Conservation (phyloP, 345 rosid genomes). For the Rhodamnia rubescens region DNA sequence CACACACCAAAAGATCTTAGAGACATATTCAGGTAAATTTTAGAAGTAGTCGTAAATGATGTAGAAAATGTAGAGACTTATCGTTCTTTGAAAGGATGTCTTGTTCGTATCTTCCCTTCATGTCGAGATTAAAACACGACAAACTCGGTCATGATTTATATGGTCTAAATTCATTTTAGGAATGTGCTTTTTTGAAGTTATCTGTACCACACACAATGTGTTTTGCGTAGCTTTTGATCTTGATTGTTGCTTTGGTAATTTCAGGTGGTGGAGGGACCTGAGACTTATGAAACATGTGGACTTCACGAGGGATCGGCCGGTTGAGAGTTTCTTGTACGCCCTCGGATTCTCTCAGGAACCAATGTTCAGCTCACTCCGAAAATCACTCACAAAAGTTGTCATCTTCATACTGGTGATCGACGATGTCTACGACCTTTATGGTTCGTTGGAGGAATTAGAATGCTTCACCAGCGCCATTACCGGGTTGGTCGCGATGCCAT, state of each 20-base stretch:
- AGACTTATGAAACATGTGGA: conserved; percentile 18
- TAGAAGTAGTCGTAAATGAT: neutral
- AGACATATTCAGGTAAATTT: conserved; percentile 22
- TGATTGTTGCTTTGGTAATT: neutral
- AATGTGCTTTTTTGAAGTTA: neutral
- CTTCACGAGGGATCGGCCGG: conserved; percentile 38
- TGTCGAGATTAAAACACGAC: neutral
- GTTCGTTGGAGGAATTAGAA: conserved; percentile 31
- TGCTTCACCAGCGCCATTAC: conserved; percentile 33
- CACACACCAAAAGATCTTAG: conserved; percentile 29
- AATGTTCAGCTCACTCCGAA: conserved; percentile 17
- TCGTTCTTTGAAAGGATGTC: neutral
- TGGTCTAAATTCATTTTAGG: neutral
- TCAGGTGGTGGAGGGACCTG: conserved; percentile 48
- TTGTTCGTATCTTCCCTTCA: neutral
- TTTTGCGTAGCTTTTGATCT: neutral
- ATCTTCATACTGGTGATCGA: conserved; percentile 28
- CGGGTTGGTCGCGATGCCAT: conserved; percentile 3
- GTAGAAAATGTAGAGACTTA: neutral
- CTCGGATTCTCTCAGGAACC: conserved; percentile 30
- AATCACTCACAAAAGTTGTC: conserved; percentile 30
- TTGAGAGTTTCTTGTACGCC: conserved; percentile 34
- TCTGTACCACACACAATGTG: neutral
- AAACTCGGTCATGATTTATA: neutral
- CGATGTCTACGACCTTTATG: conserved; percentile 45